Conservation (phyloP, 176 grass and related monocot genomes). For the Ensete glaucum region DNA sequence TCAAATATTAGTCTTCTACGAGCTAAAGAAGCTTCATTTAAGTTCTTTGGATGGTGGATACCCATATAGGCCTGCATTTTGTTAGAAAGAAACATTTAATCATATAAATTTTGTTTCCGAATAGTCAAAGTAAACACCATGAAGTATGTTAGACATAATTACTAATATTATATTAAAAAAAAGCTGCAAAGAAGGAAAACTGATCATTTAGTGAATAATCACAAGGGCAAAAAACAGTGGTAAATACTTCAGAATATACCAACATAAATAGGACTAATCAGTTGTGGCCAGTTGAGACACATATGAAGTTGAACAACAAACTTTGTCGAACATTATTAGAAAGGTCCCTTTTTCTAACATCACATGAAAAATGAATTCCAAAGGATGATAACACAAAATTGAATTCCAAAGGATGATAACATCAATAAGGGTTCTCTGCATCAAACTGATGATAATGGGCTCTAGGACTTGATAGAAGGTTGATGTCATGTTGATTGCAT, state of each 20-base stretch:
- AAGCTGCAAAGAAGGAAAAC: neutral
- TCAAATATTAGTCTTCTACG: constrained; percentile 94
- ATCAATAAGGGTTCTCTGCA: too few relatives aligned
- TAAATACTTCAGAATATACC: neutral
- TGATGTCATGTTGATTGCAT: too few relatives aligned
- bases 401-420: too few relatives aligned
- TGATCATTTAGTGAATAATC: neutral
- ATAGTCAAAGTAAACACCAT: neutral
- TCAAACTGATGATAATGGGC: too few relatives aligned
- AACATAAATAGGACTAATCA: too few relatives aligned
- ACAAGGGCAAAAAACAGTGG: neutral
- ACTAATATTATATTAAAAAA: neutral
- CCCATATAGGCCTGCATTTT: constrained; percentile 83
- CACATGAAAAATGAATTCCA: too few relatives aligned
- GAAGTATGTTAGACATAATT: constrained; percentile 8
- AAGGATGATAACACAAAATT: too few relatives aligned
- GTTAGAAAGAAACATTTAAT: neutral
- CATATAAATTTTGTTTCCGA: neutral
- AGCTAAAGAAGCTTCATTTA: constrained; percentile 86
- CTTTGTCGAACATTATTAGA: too few relatives aligned
- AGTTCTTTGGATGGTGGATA: constrained; percentile 66
- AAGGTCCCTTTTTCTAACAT: too few relatives aligned
- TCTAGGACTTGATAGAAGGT: too few relatives aligned
- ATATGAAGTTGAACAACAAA: too few relatives aligned
- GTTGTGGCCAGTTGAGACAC: too few relatives aligned